These are phyloP conservation scores for Phytopythium montanum DNA, from an alignment of 352 stramenopile species.

Conservation along the genomic window DNA sequence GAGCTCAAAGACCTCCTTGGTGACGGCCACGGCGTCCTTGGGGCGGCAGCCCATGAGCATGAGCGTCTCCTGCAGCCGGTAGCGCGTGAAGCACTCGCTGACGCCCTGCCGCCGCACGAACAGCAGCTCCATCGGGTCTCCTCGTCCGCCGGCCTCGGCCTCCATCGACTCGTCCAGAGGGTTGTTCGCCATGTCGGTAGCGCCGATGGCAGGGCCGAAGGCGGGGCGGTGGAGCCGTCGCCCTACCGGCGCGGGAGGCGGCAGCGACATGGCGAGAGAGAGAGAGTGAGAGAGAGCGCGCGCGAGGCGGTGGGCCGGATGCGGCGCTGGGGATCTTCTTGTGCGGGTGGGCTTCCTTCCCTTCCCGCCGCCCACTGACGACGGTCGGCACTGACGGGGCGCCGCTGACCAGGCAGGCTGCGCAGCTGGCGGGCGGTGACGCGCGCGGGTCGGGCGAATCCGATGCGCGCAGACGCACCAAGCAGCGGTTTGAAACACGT, in stretches of 20 bases:
- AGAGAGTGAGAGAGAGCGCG: too few relatives aligned
- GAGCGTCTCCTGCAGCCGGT: constrained; percentile 82
- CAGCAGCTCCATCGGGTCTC: constrained; percentile 80
- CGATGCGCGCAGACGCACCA: not conserved
- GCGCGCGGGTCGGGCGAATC: not conserved
- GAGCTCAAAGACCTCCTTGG: constrained; percentile 56
- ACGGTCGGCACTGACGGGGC: not conserved
- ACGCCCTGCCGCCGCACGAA: constrained; percentile 43
- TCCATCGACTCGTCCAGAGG: constrained; percentile 33
- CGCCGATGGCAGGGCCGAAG: not conserved
- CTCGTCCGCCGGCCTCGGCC: constrained; percentile 41
- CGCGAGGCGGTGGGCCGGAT: not conserved
- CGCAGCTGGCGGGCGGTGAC: not conserved
- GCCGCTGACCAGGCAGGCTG: not conserved
- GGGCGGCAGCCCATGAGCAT: constrained; percentile 85
- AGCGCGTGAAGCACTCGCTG: constrained; percentile 73
- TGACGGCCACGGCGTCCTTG: constrained; percentile 71
- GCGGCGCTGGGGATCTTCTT: not conserved
- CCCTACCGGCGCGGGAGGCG: not conserved
- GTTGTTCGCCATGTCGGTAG: not conserved
- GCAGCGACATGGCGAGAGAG: not conserved
- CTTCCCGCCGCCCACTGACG: not conserved
- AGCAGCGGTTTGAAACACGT: not conserved
- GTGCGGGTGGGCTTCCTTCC: too few relatives aligned
- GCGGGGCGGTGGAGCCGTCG: not conserved